Conservation (phyloP, 2,329 filamentous ascomycete species). For the Penicillium brasilianum region DNA sequence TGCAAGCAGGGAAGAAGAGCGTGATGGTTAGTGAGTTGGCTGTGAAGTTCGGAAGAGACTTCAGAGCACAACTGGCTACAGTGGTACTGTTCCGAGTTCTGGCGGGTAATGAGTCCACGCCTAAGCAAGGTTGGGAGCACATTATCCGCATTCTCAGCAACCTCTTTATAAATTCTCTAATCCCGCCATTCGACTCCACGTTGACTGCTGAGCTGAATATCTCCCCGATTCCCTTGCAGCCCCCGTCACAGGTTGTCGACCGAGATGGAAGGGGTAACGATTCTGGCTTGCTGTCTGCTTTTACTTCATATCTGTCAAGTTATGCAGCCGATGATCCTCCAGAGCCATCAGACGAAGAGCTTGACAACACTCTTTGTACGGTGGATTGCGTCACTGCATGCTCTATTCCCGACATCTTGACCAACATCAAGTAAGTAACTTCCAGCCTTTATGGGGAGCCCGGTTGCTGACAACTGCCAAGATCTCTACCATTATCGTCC, state of each 20-base stretch:
- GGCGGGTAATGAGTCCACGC: slow-evolving; percentile 78
- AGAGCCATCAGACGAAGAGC: slow-evolving; percentile 94
- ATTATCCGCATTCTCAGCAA: slow-evolving; percentile 93
- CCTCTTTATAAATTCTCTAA: slow-evolving; percentile 92
- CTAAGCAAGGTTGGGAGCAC: slow-evolving; percentile 65
- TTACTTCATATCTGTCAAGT: slow-evolving; percentile 97
- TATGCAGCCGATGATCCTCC: slow-evolving; percentile 98
- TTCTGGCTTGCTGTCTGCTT: slow-evolving; percentile 86
- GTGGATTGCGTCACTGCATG: slow-evolving; percentile 94
- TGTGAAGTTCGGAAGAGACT: slow-evolving; percentile 91
- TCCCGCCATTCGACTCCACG: slow-evolving; percentile 76
- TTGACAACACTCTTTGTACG: slow-evolving; percentile 92
- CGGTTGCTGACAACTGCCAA: slow-evolving; percentile 39
- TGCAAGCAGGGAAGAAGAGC: slow-evolving; percentile 86
- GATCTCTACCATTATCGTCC: slow-evolving; percentile 64
- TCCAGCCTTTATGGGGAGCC: slow-evolving; percentile 8
- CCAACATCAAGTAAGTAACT: slow-evolving; percentile 73
- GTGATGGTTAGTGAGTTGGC: slow-evolving; percentile 99
- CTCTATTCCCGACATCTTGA: slow-evolving; percentile 78
- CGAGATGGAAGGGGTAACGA: slow-evolving; percentile 78
- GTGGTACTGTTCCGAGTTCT: slow-evolving; percentile 95
- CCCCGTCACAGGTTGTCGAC: slow-evolving; percentile 90
- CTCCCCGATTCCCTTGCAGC: slow-evolving; percentile 83
- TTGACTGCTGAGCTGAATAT: slow-evolving; percentile 71
- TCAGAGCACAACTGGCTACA: slow-evolving; percentile 89